A percentile compares a stretch with the other conserved stretches of the same genome.
phyloP scores from a whole-genome alignment of 2,329 filamentous ascomycete species.

The Ophiobolus disseminans region DNA sequence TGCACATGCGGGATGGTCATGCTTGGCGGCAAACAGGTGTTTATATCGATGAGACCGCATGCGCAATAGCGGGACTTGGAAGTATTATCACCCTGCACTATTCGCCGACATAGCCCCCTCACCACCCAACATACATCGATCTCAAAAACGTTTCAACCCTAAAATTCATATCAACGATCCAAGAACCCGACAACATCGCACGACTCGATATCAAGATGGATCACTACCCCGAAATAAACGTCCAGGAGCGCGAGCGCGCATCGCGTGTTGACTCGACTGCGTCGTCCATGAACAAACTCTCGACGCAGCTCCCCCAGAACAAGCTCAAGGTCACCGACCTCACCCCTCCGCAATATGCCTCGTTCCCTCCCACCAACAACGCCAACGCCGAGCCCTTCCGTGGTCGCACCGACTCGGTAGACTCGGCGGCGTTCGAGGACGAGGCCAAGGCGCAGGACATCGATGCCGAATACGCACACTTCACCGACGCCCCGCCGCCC shows the following conservation, averaged over 20 bases:
- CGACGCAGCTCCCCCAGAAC: too few species aligned
- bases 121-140: not conserved
- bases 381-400: slow-evolving; percentile 3
- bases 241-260: slow-evolving; percentile 25
- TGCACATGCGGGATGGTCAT: not conserved
- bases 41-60: not conserved
- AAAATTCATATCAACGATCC: not conserved
- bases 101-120: not conserved
- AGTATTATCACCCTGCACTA: not conserved
- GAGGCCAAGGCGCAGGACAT: slow-evolving; percentile 13
- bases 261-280: slow-evolving; percentile 28
- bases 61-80: not conserved
- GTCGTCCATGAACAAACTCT: slow-evolving; percentile 19
- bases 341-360: slow-evolving; percentile 11
- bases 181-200: not conserved
- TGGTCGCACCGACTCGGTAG: slow-evolving; percentile 16
- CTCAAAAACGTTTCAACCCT: not conserved
- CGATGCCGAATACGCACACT: slow-evolving; percentile 25
- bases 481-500: slow-evolving; percentile 30
- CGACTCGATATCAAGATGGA: slow-evolving; percentile 21
- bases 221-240: slow-evolving; percentile 31
- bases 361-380: slow-evolving; percentile 18
- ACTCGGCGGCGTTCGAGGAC: slow-evolving; percentile 8
- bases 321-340: not conserved
- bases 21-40: not conserved